A percentile compares a stretch with the other conserved stretches of the same genome.
phyloP scores from a whole-genome alignment of 106 monocot species.

The Dioscorea alata region DNA sequence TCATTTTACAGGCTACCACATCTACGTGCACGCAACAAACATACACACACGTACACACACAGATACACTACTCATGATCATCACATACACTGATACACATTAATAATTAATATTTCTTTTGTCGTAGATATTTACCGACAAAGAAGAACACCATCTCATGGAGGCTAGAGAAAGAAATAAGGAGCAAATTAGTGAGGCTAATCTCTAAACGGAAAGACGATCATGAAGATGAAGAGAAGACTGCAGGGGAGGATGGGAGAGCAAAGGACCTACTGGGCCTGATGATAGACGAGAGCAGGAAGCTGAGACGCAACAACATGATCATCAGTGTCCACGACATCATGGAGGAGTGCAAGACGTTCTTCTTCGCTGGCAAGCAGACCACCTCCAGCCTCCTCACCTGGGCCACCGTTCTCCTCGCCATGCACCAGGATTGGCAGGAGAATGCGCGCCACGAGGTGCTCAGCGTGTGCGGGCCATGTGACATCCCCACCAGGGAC shows the following conservation, averaged over 20 bases:
- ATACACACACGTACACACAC: neutral
- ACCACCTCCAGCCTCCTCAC: slow-evolving; percentile 25
- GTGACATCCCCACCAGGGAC: slow-evolving; percentile 10
- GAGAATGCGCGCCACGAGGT: slow-evolving; percentile 23
- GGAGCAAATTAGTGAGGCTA: slow-evolving; percentile 8
- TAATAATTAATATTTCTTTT: neutral
- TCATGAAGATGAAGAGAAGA: neutral
- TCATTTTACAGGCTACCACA: too few species aligned
- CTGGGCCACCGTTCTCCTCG: slow-evolving; percentile 28
- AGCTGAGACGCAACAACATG: neutral
- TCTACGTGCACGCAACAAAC: neutral
- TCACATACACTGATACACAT: neutral
- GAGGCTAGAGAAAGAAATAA: slow-evolving; percentile 23
- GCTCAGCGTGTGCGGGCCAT: slow-evolving; percentile 23
- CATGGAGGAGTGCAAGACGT: slow-evolving; percentile 37
- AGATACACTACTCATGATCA: too few species aligned
- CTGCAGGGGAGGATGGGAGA: neutral
- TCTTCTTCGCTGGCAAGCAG: slow-evolving; percentile 35
- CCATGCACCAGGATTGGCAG: slow-evolving; percentile 37
- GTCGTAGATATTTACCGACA: slow-evolving; percentile 23
- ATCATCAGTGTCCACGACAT: slow-evolving; percentile 14
- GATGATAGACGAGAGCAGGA: slow-evolving; percentile 12
- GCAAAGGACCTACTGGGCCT: slow-evolving; percentile 24
- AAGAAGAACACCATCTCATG: slow-evolving; percentile 23
- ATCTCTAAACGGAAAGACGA: slow-evolving; percentile 7